Conservation (phyloP, 2,329 filamentous ascomycete genomes). For the Fusarium avenaceum region DNA sequence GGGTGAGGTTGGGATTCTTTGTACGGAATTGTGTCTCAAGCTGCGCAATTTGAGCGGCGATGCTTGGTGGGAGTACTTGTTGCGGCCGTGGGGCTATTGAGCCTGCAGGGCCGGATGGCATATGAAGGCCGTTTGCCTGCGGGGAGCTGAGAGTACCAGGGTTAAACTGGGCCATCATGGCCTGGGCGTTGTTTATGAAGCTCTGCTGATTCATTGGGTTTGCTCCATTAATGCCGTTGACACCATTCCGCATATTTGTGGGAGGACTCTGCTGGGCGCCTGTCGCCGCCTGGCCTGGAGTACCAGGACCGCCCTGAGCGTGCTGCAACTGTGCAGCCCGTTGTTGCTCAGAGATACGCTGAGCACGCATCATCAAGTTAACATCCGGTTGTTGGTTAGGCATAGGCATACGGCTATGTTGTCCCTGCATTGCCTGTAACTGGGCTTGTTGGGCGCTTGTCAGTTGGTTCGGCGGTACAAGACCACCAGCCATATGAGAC, state of each 20-base stretch:
- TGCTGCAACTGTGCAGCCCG: slow-evolving; percentile 66
- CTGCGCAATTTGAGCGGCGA: slow-evolving; percentile 63
- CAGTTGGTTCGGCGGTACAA: slow-evolving; percentile 69
- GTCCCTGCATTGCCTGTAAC: slow-evolving; percentile 70
- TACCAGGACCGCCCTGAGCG: slow-evolving; percentile 53
- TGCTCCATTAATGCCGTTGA: slow-evolving; percentile 52
- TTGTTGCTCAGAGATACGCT: slow-evolving; percentile 76
- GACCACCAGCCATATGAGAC: slow-evolving; percentile 65
- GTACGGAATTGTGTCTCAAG: slow-evolving; percentile 66
- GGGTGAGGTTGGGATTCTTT: slow-evolving; percentile 65
- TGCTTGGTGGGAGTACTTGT: slow-evolving; percentile 60
- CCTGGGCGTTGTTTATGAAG: slow-evolving; percentile 66
- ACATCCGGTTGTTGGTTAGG: slow-evolving; percentile 62
- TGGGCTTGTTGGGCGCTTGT: slow-evolving; percentile 77
- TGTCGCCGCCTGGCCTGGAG: slow-evolving; percentile 48
- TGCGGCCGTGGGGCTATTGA: slow-evolving; percentile 60
- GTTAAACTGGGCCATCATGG: slow-evolving; percentile 66
- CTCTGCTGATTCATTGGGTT: slow-evolving; percentile 65
- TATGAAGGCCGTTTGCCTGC: slow-evolving; percentile 61
- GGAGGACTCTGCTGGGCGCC: slow-evolving; percentile 59
- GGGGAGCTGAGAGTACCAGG: slow-evolving; percentile 59
- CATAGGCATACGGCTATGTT: slow-evolving; percentile 72
- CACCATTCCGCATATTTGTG: slow-evolving; percentile 57
- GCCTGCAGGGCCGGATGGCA: slow-evolving; percentile 60
- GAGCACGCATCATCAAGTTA: slow-evolving; percentile 72